These are phyloP conservation scores for Naganishia vishniacii DNA, from an alignment of 768 basidiomycete species.

Conservation along the genomic window DNA sequence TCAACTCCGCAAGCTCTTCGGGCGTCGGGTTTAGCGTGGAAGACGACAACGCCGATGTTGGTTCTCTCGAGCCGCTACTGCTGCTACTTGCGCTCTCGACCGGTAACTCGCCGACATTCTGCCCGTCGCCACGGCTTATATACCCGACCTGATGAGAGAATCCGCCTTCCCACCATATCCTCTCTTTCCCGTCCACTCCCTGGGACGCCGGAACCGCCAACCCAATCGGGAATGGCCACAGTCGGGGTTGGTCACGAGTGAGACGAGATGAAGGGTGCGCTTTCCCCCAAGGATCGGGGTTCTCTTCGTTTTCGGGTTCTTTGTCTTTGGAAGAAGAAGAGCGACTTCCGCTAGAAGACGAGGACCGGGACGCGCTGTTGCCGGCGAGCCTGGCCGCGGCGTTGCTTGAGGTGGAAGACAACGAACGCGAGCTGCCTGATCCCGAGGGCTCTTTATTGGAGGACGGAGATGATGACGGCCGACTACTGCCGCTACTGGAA, in stretches of 20 bases:
- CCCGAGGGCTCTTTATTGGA: neutral
- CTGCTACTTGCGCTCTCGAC: neutral
- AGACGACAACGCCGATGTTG: neutral
- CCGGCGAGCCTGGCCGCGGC: neutral
- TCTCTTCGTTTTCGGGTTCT: slow-evolving; percentile 2
- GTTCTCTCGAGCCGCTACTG: neutral
- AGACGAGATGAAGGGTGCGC: slow-evolving; percentile 17
- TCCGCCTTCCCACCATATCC: slow-evolving; percentile 26
- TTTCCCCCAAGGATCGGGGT: slow-evolving; percentile 23
- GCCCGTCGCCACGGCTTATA: slow-evolving; percentile 1
- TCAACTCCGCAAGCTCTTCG: neutral
- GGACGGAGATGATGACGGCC: neutral
- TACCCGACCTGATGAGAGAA: slow-evolving; percentile 11
- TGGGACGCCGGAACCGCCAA: neutral
- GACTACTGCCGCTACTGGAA: neutral
- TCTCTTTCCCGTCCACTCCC: neutral
- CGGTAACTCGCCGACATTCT: neutral
- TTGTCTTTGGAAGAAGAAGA: slow-evolving; percentile 1
- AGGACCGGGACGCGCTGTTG: neutral
- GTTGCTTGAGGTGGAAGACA: slow-evolving; percentile 8
- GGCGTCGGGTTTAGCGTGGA: neutral
- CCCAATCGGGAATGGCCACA: slow-evolving; percentile 25
- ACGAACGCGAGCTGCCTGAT: neutral
- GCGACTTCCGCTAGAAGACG: neutral
- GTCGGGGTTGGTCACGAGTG: neutral